Base-by-base conservation (phyloP, 2,329 filamentous ascomycete species). In the Paramyrothecium sp. region DNA sequence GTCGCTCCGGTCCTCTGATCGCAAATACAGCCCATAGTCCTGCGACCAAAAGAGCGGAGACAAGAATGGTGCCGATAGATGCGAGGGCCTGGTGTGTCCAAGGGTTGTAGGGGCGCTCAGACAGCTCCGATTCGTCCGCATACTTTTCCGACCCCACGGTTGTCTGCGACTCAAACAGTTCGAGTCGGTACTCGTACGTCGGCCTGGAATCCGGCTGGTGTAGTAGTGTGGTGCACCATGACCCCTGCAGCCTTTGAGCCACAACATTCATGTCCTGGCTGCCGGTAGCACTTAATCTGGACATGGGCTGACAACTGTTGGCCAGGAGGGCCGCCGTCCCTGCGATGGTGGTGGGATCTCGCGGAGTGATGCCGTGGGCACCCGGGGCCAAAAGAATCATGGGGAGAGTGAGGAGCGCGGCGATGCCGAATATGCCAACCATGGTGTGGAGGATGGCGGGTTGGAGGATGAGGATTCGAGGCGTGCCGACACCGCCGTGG, bases 301-400 rank as follows among this genome's bases (percentile, higher is more conserved):
- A 55, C 13, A 69, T 55, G 30, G 69, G 61, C 34, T 65, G 61
- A 10, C 60, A 60, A 44, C 67, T 69, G 47, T 61, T 66, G 3
- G 63, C 49, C 7, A 69, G 59, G 20, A 69, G 55, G 1, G 60
- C 61, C 5, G 67, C 63, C 2, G 64, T 69, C 21, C 66, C 67
- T 19, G 65, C 67, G 2, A 63, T 56, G 1, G 67, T 68, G 1
- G 66, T 68, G 13, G 67, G 67, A 48, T 69, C 65, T 20, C 66
- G 61, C n/a, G 67, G 64, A 3, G 66, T 51, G 46, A 69, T 64
- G n/a, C 67, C 67, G 33, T 59, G 57, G 41, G 62, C 60, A 0
- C 66, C 59, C 8, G 66, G 66, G 12, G 67, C 62, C 47, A 65
- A 61, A 41, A 69, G 67, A 13, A 68, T n/a, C 63, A 69, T 67